Evolutionary conservation across 139 green algal species (phyloP).

Genomic region (Chlorokybus atmophyticus): DNA sequence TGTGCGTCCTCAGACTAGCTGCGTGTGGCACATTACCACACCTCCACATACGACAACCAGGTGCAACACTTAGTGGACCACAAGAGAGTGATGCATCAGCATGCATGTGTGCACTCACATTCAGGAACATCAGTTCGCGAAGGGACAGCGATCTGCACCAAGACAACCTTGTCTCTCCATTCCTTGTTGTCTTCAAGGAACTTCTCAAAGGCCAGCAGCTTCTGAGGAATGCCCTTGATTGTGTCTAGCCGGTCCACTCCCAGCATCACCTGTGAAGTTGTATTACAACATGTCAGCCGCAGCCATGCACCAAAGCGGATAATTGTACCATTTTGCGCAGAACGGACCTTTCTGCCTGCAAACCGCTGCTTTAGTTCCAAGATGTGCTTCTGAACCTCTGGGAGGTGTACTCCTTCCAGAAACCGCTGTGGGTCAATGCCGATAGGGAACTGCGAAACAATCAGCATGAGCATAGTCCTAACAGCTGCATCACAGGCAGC

Average conservation of each 20-base stretch:
- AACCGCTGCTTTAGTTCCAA: slow-evolving; percentile 72
- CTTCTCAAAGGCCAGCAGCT: slow-evolving; percentile 98
- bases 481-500: not conserved
- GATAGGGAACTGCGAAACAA: slow-evolving; percentile 60
- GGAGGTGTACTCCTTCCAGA: not conserved
- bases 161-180: slow-evolving; percentile 85
- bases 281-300: slow-evolving; percentile 10
- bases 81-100: too few species aligned
- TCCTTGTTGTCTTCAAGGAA: slow-evolving; percentile 90
- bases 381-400: slow-evolving; percentile 42
- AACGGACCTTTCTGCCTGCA: slow-evolving; percentile 32
- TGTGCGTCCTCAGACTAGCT: too few species aligned
- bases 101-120: too few species aligned
- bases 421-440: slow-evolving; percentile 97
- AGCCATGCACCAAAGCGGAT: not conserved
- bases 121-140: slow-evolving; percentile 89
- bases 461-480: not conserved
- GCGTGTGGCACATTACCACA: too few species aligned
- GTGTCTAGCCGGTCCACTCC: slow-evolving; percentile 97
- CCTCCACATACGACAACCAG: too few species aligned
- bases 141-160: slow-evolving; percentile 98
- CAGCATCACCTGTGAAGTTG: slow-evolving; percentile 65
- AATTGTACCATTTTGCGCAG: not conserved
- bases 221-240: slow-evolving; percentile 99
- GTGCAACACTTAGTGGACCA: too few species aligned